These are phyloP conservation scores for Macrolepiota dolichaula DNA, from an alignment of 768 basidiomycete species.

Conservation along the genomic window DNA sequence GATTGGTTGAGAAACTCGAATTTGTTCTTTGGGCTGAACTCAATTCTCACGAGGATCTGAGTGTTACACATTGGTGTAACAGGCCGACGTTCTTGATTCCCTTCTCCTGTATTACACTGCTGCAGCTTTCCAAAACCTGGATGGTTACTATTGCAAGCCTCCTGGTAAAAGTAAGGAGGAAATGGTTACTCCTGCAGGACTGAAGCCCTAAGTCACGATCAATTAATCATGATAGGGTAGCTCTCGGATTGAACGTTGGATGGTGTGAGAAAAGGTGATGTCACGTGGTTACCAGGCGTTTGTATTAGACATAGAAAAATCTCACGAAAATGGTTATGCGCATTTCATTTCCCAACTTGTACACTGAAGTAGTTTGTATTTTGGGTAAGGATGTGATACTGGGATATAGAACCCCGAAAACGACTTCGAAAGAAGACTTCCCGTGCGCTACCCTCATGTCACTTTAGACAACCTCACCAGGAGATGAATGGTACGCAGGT, in stretches of 20 bases:
- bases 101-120: not conserved
- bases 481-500: not conserved
- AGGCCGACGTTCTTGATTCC: not conserved
- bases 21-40: no score
- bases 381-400: not conserved
- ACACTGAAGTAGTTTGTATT: not conserved
- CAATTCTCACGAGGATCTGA: no score
- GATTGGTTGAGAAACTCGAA: no score
- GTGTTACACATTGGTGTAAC: not conserved
- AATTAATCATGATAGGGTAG: not conserved
- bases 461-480: not conserved
- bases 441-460: not conserved
- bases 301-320: no score
- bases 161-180: conserved; percentile 42
- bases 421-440: not conserved
- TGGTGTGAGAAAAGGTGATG: no score
- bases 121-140: conserved; percentile 37
- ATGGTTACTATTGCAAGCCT: conserved; percentile 43
- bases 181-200: conserved; percentile 37
- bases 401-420: not conserved
- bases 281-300: no score
- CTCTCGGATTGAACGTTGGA: not conserved
- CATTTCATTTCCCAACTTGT: no score
- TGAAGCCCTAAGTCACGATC: conserved; percentile 29
- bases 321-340: no score